Base-by-base conservation (phyloP, 2,329 filamentous ascomycete species). In the Rachicladosporium sp. region DNA sequence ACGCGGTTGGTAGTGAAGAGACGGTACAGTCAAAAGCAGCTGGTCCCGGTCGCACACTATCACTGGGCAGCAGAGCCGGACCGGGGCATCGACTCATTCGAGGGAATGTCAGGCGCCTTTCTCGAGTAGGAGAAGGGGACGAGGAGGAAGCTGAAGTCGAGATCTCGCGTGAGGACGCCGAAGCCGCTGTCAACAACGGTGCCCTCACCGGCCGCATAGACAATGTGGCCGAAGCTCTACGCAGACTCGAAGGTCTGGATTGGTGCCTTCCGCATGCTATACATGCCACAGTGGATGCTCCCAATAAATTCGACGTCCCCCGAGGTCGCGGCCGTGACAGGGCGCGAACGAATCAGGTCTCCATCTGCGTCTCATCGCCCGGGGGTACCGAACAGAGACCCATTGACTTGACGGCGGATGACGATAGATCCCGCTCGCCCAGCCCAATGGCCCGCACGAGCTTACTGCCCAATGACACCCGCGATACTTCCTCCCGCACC, bases 351-450 rank as follows among this genome's bases (percentile, higher is more conserved):
- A 29, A 19, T 10, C 11, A 31, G 12, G 31, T 37, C 13, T 19
- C 29, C 2, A 10, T n/a, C n/a, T n/a, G n/a, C n/a, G n/a, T 37
- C 10, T 32, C 29, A 7, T 10, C 36, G 13, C 36, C 36, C 10
- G 36, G 29, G 11, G 10, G 12, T 19, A 37, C 15, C 29, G 29
- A 37, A 21, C 12, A 29, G 15, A 11, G 31, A 27, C 36, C 36
- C 3, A 37, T 37, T 11, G 32, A 31, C 12, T 31, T 36, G 69
- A 33, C 34, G 12, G 29, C 32, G 10, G 34, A 43, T 64, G 78
- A n/a, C 74, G 79, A 50, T 73, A 77, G 40, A 71, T 79, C 1
- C 71, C 78, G 45, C 8, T 37, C 36, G 3, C 6, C 29, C 5
- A 37, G 36, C 9, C 36, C 29, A 1, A 31, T 30, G 29, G 35